phyloP scores from a whole-genome alignment of 768 basidiomycete genomes.

The Podaxis mareebaensis region DNA sequence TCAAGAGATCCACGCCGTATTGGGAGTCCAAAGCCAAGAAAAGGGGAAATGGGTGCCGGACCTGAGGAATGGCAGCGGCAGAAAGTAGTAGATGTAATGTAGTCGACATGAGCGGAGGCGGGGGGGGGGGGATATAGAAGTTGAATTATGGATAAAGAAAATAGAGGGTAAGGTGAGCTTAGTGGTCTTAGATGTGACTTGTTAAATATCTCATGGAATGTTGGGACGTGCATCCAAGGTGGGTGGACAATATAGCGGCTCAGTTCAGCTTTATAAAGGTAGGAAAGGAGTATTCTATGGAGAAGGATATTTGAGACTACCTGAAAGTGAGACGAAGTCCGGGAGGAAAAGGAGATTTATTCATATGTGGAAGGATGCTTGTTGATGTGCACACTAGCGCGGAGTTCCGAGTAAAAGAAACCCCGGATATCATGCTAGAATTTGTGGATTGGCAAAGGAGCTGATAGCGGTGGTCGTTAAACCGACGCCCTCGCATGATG shows the following conservation, averaged over 20 bases:
- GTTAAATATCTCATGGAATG: no score
- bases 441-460: neutral
- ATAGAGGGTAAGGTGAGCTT: neutral
- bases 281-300: no score
- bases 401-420: no score
- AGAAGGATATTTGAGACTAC: no score
- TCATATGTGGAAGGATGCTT: no score
- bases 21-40: neutral
- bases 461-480: neutral
- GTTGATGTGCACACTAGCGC: no score
- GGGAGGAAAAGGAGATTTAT: no score
- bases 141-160: neutral
- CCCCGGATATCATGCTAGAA: neutral
- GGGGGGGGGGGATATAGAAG: neutral
- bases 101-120: neutral
- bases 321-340: no score
- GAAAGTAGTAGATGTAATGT: neutral
- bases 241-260: no score
- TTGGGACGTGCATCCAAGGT: no score
- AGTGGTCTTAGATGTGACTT: neutral
- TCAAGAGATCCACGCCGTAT: neutral
- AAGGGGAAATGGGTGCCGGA: neutral
- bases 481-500: neutral
- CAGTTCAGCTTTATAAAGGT: no score
- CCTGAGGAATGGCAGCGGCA: neutral